Percentiles rank a stretch among this genome's conserved stretches.
phyloP scores from a whole-genome alignment of 495 filamentous ascomycete genomes.

The Oidiodendron maius region DNA sequence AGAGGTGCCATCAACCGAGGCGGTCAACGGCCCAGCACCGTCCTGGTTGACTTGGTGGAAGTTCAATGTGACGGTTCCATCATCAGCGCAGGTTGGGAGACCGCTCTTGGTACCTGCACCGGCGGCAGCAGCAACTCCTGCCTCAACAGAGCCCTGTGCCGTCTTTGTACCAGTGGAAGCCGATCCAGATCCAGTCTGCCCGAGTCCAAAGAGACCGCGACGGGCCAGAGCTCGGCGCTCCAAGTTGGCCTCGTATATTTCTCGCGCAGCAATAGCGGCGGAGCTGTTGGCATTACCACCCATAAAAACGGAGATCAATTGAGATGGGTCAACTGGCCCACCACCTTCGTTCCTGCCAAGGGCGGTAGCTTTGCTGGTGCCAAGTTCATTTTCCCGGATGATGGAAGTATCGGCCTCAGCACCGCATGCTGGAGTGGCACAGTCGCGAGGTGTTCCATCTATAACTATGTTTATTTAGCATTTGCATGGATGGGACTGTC shows the following conservation, averaged over 20 bases:
- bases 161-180: slow-evolving; percentile 31
- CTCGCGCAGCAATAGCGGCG: slow-evolving; percentile 22
- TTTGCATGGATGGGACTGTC: not conserved
- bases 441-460: slow-evolving; percentile 53
- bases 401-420: slow-evolving; percentile 45
- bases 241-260: slow-evolving; percentile 18
- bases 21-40: slow-evolving; percentile 42
- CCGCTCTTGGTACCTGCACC: slow-evolving; percentile 36
- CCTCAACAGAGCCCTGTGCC: slow-evolving; percentile 30
- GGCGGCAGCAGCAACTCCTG: slow-evolving; percentile 33
- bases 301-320: slow-evolving; percentile 40
- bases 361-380: slow-evolving; percentile 37
- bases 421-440: slow-evolving; percentile 44
- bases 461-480: slow-evolving; percentile 31
- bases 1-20: slow-evolving; percentile 46
- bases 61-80: slow-evolving; percentile 51
- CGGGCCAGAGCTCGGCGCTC: slow-evolving; percentile 16
- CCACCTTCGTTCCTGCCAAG: slow-evolving; percentile 51
- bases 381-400: slow-evolving; percentile 43
- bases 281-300: slow-evolving; percentile 22
- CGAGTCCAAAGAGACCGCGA: too few species aligned
- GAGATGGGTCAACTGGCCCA: slow-evolving; percentile 44
- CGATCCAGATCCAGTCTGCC: not conserved
- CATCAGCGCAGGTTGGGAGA: slow-evolving; percentile 46
- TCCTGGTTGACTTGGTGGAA: slow-evolving; percentile 48